Evolutionary conservation across 1,284 basidiomycete genomes (phyloP).

Genomic region (Pyrrhoderma lamaoense): DNA sequence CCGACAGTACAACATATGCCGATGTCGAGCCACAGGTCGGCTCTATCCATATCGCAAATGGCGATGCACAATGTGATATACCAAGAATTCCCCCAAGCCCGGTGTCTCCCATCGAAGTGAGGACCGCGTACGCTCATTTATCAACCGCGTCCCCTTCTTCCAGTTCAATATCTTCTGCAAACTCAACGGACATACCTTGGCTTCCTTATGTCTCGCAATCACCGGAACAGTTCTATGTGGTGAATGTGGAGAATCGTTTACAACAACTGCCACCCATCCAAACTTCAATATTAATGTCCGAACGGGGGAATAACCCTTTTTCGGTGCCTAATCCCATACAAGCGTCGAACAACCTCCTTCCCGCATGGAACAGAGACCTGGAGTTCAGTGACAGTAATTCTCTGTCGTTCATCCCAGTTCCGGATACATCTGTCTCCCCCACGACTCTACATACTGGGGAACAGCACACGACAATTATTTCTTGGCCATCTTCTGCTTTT

Average conservation of each 20-base stretch:
- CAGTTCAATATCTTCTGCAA: not conserved
- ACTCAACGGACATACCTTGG: not conserved
- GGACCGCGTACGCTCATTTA: not conserved
- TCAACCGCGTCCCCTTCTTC: not conserved
- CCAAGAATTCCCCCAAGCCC: not conserved
- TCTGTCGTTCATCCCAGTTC: not conserved
- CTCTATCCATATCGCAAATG: too few species aligned
- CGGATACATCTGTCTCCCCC: not conserved
- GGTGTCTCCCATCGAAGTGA: not conserved
- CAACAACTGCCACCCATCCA: too few species aligned
- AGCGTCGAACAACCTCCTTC: not conserved
- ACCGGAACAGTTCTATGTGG: not conserved
- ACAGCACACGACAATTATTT: not conserved
- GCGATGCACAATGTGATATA: not conserved
- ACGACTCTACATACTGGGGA: not conserved
- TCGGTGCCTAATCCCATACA: not conserved
- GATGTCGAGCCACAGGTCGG: too few species aligned
- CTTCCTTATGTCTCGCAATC: not conserved
- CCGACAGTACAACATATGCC: not conserved
- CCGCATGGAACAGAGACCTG: conserved; percentile 5
- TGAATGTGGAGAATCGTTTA: too few species aligned
- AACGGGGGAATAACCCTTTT: not conserved
- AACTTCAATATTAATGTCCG: too few species aligned
- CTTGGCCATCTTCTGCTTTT: not conserved
- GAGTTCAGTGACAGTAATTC: not conserved